These are phyloP conservation scores for Diaporthe aspalathi DNA, from an alignment of 2,329 filamentous ascomycete species.

Conservation along the genomic window DNA sequence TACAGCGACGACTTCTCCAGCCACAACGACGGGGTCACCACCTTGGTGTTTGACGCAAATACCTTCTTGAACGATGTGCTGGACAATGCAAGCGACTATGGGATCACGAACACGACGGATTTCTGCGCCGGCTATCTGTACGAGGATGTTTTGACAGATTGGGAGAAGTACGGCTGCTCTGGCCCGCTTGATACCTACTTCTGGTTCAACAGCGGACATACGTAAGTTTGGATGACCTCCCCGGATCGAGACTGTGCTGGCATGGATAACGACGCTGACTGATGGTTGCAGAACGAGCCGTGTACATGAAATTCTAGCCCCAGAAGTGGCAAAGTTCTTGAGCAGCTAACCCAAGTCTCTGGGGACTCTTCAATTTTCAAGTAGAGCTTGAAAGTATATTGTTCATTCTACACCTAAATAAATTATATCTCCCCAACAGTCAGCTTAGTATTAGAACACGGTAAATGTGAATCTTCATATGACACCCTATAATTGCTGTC, in stretches of 20 bases:
- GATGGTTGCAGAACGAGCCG: neutral
- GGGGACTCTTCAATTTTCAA: neutral
- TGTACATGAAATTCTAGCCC: constrained; percentile 11
- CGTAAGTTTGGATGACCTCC: constrained; percentile 23
- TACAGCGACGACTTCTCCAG: constrained; percentile 50
- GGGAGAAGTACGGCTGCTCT: constrained; percentile 44
- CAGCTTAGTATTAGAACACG: no score
- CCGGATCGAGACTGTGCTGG: neutral
- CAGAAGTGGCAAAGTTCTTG: constrained; percentile 9
- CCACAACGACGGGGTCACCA: constrained; percentile 39
- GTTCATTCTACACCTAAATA: neutral
- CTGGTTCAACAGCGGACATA: constrained; percentile 48
- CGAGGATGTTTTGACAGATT: constrained; percentile 39
- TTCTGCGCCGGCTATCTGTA: constrained; percentile 45
- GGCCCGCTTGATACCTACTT: constrained; percentile 47
- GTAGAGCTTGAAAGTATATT: neutral
- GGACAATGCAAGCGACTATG: constrained; percentile 44
- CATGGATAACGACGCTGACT: neutral
- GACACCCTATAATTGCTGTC: no score
- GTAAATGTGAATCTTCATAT: no score
- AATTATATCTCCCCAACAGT: no score
- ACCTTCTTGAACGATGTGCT: constrained; percentile 47
- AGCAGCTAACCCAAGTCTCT: neutral
- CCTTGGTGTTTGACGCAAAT: constrained; percentile 48
- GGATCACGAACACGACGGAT: constrained; percentile 46